Conservation (phyloP, 768 basidiomycete genomes). For the Pleurotus tuoliensis region DNA sequence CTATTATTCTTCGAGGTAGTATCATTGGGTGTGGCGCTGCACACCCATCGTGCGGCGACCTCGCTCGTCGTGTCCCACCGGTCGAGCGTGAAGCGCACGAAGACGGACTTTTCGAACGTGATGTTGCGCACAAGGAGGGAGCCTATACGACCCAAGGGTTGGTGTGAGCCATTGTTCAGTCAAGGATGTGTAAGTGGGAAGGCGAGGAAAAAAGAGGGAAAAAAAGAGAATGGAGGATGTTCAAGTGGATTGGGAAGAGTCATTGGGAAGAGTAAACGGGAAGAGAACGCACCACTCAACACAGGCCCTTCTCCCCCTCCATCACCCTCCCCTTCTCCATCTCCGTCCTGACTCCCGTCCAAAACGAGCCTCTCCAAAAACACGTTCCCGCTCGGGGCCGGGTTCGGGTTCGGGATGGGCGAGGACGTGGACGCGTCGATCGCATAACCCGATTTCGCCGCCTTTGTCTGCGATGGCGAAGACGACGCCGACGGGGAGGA, state of each 20-base stretch:
- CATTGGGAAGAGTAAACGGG: constrained; percentile 32
- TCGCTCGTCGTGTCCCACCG: constrained; percentile 93
- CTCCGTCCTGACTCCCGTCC: constrained; percentile 1
- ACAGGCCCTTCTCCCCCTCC: too few species aligned
- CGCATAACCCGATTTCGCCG: too few species aligned
- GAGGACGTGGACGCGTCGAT: too few species aligned
- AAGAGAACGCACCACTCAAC: constrained; percentile 10
- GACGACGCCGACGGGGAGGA: too few species aligned
- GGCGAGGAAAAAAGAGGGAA: constrained; percentile 15
- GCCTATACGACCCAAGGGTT: constrained; percentile 31
- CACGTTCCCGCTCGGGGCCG: constrained; percentile 22
- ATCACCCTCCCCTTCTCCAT: not conserved
- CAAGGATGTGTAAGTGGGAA: too few species aligned
- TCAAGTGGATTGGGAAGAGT: too few species aligned
- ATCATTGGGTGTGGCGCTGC: too few species aligned
- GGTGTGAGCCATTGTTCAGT: constrained; percentile 24
- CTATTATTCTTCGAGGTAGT: too few species aligned
- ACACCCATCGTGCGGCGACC: constrained; percentile 53
- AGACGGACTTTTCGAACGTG: constrained; percentile 81
- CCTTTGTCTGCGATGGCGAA: too few species aligned
- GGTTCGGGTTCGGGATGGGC: constrained; percentile 27
- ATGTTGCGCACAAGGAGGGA: constrained; percentile 82
- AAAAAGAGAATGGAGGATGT: constrained; percentile 4
- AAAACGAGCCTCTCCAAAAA: constrained; percentile 26
- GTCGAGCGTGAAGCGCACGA: constrained; percentile 87